Conservation (phyloP, 169 alveolate species). For the Cryptosporidium viatorum region DNA sequence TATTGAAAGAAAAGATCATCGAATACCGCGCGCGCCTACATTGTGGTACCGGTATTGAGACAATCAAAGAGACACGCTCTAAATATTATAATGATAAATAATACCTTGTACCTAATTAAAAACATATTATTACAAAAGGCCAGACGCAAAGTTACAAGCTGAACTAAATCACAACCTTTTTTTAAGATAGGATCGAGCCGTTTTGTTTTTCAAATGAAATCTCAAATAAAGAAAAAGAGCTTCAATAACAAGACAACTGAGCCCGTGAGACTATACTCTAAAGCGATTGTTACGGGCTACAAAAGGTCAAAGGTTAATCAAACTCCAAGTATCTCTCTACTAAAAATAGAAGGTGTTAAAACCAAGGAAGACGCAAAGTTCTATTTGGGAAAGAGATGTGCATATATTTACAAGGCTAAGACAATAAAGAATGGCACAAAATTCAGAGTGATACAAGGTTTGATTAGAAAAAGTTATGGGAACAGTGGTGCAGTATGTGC, state of each 20-base stretch:
- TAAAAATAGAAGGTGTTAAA: conserved; percentile 95
- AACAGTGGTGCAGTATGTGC: conserved; percentile 98
- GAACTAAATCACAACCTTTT: neutral
- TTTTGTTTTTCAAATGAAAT: conserved; percentile 15
- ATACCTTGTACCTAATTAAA: neutral
- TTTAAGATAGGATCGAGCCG: neutral
- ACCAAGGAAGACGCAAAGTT: conserved; percentile 94
- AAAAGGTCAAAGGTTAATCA: conserved; percentile 95
- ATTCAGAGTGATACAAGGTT: conserved; percentile 98
- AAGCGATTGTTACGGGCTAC: conserved; percentile 92
- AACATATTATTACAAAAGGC: neutral
- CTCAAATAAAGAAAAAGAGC: conserved; percentile 25
- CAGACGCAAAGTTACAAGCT: neutral
- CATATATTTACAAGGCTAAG: conserved; percentile 96
- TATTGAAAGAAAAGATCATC: neutral
- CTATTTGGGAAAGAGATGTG: conserved; percentile 97
- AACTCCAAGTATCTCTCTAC: conserved; percentile 93
- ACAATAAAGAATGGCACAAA: conserved; percentile 90
- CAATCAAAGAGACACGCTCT: conserved; percentile 60
- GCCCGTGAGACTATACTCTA: conserved; percentile 91
- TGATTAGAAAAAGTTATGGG: conserved; percentile 97
- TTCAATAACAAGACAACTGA: conserved; percentile 80
- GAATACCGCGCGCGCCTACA: neutral
- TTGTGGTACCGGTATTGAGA: conserved; percentile 25
- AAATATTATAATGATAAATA: neutral